Percentiles rank a stretch among this genome's conserved stretches.
Conservation (phyloP, 768 basidiomycete species). For the Coprinellus micaceus region DNA sequence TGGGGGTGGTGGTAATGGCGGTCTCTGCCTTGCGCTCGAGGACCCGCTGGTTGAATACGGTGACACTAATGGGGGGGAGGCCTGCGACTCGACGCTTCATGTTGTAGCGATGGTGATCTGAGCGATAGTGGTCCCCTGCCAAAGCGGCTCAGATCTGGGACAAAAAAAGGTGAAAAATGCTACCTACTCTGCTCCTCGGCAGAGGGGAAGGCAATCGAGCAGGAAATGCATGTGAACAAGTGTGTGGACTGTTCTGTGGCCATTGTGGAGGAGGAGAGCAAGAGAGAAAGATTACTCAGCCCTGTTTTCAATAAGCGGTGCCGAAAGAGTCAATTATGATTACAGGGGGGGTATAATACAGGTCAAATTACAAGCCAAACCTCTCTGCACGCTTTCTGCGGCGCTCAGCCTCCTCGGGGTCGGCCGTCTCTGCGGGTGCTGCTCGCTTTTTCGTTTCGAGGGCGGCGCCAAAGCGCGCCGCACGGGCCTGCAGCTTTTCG, state of each 20-base stretch:
- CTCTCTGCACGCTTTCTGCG: constrained; percentile 63
- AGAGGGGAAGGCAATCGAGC: constrained; percentile 79
- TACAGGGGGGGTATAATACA: background rate
- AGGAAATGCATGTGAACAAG: constrained; percentile 87
- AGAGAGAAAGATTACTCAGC: constrained; percentile 2
- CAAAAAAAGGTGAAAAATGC: background rate
- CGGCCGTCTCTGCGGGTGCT: constrained; percentile 40
- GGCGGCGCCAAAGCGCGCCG: constrained; percentile 50
- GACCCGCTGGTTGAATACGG: constrained; percentile 85
- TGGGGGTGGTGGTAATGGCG: constrained; percentile 57
- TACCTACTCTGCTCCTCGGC: constrained; percentile 79
- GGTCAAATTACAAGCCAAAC: constrained; percentile 37
- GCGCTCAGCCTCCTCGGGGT: constrained; percentile 55
- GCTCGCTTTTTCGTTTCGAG: constrained; percentile 27
- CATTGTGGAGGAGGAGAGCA: constrained; percentile 24
- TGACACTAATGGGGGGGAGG: constrained; percentile 76
- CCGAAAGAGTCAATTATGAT: background rate
- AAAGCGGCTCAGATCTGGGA: too few species aligned
- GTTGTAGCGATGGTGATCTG: constrained; percentile 96
- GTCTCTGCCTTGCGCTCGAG: constrained; percentile 75
- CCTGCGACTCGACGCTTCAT: constrained; percentile 94
- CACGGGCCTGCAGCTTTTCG: constrained; percentile 49
- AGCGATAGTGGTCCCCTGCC: constrained; percentile 81
- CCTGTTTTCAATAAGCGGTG: background rate
- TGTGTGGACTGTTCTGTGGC: constrained; percentile 21